A percentile compares a stretch with the other conserved stretches of the same genome.
Evolutionary conservation across 441 rosid species (phyloP).

Genomic region (Mallotus japonicus): DNA sequence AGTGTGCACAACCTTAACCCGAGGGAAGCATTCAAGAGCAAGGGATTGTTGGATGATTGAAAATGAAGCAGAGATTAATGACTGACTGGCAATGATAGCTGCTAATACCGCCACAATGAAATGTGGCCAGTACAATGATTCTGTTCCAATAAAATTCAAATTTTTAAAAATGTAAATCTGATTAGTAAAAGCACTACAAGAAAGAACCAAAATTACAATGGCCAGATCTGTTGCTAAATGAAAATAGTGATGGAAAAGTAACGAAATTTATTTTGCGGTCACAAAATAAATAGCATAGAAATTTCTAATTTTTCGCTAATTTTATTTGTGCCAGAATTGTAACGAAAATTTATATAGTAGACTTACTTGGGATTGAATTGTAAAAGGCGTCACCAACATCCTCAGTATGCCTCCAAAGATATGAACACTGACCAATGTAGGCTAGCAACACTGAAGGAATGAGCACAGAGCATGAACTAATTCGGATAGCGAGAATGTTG

Average conservation of each 20-base stretch:
- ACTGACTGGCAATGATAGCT: constrained; percentile 38
- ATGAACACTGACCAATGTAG: constrained; percentile 24
- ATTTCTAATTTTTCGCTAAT: too few species aligned
- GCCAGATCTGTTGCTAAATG: too few species aligned
- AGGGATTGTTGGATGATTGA: constrained; percentile 40
- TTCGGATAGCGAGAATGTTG: constrained; percentile 16
- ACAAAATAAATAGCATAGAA: too few species aligned
- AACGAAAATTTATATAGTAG: background rate
- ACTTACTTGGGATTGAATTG: constrained; percentile 21
- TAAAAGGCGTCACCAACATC: constrained; percentile 17
- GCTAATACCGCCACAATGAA: constrained; percentile 33
- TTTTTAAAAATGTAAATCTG: background rate
- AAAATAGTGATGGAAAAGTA: too few species aligned
- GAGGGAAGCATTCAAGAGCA: constrained; percentile 40
- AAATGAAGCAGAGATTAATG: constrained; percentile 37
- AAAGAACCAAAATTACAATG: too few species aligned
- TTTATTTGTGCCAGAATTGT: too few species aligned
- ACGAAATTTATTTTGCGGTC: too few species aligned
- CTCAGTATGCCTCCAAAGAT: background rate
- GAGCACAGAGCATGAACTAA: constrained; percentile 18
- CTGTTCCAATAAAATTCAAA: constrained; percentile 13
- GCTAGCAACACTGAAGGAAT: constrained; percentile 24
- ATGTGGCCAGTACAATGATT: constrained; percentile 37
- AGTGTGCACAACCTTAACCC: constrained; percentile 35
- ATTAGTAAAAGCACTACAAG: too few species aligned